These are phyloP conservation scores for Aspergillus sparsus DNA, from an alignment of 495 filamentous ascomycete genomes.

Conservation along the genomic window DNA sequence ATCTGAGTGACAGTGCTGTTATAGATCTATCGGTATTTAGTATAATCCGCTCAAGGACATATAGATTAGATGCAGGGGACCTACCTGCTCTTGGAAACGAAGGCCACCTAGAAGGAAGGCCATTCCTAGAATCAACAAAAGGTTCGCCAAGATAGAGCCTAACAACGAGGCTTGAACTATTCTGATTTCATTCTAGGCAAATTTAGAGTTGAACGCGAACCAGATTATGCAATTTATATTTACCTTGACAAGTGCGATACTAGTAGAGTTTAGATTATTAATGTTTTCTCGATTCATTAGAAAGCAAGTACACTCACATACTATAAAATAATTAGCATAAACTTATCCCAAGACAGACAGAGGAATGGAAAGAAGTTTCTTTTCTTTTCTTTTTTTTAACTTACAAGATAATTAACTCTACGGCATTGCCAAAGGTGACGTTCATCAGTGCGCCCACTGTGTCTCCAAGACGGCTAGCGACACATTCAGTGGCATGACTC, in stretches of 20 bases:
- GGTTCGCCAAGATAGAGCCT: conserved; percentile 84
- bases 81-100: conserved; percentile 80
- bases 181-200: conserved; percentile 70
- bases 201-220: conserved; percentile 29
- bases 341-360: neutral
- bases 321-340: conserved; percentile 16
- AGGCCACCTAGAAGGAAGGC: conserved; percentile 84
- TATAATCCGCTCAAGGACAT: neutral
- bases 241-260: conserved; percentile 37
- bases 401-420: conserved; percentile 85
- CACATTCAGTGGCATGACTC: conserved; percentile 77
- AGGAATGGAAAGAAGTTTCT: neutral
- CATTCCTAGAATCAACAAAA: conserved; percentile 89
- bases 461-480: conserved; percentile 75
- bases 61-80: conserved; percentile 10
- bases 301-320: conserved; percentile 20
- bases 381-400: neutral
- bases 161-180: conserved; percentile 88
- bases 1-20: conserved; percentile 94
- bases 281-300: neutral
- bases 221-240: neutral
- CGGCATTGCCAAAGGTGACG: conserved; percentile 86
- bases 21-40: conserved; percentile 62
- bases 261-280: conserved; percentile 10
- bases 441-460: conserved; percentile 81